phyloP scores from a whole-genome alignment of 169 alveolate species.

The Cryptosporidium meleagridis region DNA sequence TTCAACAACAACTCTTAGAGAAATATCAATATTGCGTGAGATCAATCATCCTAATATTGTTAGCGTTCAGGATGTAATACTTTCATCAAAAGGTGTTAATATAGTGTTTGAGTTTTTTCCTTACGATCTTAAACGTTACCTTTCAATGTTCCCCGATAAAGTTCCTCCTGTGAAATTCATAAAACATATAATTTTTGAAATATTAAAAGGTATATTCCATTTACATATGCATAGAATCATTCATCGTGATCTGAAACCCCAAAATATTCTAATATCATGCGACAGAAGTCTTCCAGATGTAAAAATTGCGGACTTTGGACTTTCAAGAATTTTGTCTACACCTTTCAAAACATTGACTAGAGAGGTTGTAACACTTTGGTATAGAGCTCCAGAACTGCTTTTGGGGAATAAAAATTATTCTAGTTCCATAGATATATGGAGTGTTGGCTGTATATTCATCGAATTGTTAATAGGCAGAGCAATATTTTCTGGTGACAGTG shows the following conservation, averaged over 20 bases:
- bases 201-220: slow-evolving; percentile 85
- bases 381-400: slow-evolving; percentile 97
- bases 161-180: slow-evolving; percentile 31
- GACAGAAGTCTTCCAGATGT: slow-evolving; percentile 70
- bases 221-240: slow-evolving; percentile 89
- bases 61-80: slow-evolving; percentile 89
- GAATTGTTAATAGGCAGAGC: slow-evolving; percentile 90
- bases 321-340: slow-evolving; percentile 80
- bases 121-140: slow-evolving; percentile 68
- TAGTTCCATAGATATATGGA: slow-evolving; percentile 97
- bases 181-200: slow-evolving; percentile 61
- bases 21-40: slow-evolving; percentile 93
- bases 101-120: slow-evolving; percentile 63
- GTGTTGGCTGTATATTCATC: slow-evolving; percentile 95
- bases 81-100: slow-evolving; percentile 3
- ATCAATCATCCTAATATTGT: slow-evolving; percentile 92
- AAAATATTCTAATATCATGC: slow-evolving; percentile 82
- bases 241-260: slow-evolving; percentile 91
- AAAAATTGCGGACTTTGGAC: slow-evolving; percentile 92
- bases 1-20: slow-evolving; percentile 95
- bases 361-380: slow-evolving; percentile 97
- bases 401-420: slow-evolving; percentile 94
- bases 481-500: slow-evolving; percentile 88
- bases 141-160: slow-evolving; percentile 56
- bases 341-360: slow-evolving; percentile 92